Base-by-base conservation (phyloP, 2,329 filamentous ascomycete genomes). In the Cytospora chrysosperma region DNA sequence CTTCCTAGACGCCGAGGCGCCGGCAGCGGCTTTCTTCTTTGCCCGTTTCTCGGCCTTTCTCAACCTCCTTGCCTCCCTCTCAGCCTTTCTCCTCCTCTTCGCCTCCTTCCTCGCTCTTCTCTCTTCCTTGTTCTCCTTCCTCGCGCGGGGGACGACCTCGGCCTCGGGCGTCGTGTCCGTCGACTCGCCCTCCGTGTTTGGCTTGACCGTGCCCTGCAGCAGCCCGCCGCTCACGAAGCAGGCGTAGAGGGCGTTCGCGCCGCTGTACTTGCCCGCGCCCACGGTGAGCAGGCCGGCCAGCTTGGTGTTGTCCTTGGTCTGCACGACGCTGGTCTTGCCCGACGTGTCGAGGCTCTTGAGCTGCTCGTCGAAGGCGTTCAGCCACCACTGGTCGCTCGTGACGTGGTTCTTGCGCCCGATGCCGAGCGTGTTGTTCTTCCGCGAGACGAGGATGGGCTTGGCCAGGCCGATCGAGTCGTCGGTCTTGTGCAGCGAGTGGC, bases 351-450 rank as follows among this genome's bases (percentile, higher is more conserved):
- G 82, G 4, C 89, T 90, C 75, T 95, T 90, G 68, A 97, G 79
- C 62, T 93, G 93, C 74, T 93, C 88, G 76, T 98, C 94, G 69
- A 97, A 97, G 13, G 95, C 95, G 64, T 92, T 89, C 76, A 97
- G 83, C 95, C 95, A 99, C 95, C 95, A 99, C 75, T 97, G 93
- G 73, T 97, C 94, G 69, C 82, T 85, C 26, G 83, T 85, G 67
- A 82, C 82, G 67, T 87, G 84, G 63, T 82, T 81, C 75, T 91
- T 92, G 73, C 91, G 88, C 61, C 94, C 94, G 6, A 98, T 81
- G 27, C 94, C 94, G 59, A 91, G 82, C 30, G 85, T 89, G 75
- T 96, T 90, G 70, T 88, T 84, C 76, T 96, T 96, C 70, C 91
- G 89, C 64, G 90, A 88, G 62, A 97, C 84, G 43, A 96, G 86